Base-by-base conservation (phyloP, 2,329 filamentous ascomycete species). In the Aspergillus sp. region DNA sequence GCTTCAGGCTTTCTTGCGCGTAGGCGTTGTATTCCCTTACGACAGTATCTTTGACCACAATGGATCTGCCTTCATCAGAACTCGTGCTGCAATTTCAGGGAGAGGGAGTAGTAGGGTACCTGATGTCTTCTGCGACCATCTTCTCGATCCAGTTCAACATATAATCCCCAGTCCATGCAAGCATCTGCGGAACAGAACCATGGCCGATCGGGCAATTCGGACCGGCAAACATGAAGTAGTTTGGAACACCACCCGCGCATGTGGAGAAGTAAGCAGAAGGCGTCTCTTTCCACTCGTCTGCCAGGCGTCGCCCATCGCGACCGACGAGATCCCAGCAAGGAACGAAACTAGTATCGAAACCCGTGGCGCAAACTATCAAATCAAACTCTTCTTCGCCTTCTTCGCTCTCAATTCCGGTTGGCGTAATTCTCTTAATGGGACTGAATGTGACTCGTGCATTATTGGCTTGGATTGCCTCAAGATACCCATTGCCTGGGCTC, bases 361-460 rank as follows among this genome's bases (percentile, higher is more conserved):
- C 78, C 0, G 77, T 80, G 7, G 76, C 75, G 60, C 75, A 78
- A 49, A 78, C 59, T 52, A 72, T 69, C 2, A 73, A 49, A 42
- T 75, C 72, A 31, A 72, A 63, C 39, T 72, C 62, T 18, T 66
- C 62, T 5, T 58, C 50, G 0, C 65, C 67, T 22, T 65, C 52
- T n/a, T 49, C 26, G 2, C 65, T 67, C 5, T 56, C 51, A 14
- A 71, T 65, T 2, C 71, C 71, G 1, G 26, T 56, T 3, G 57
- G 45, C 0, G 66, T 72, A 22, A 73, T 58, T 4, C 52, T 47
- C 0, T 68, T 64, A 36, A 75, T 70, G 1, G 62, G 54, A 2
- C 61, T 50, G 46, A 63, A 65, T 39, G 60, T 45, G 52, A 68
- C 52, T 24, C 59, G 24, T 20, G 69, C 65, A 29, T 74, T 75